phyloP scores from a whole-genome alignment of 1,284 basidiomycete genomes.

The Takashimella koratensis region DNA sequence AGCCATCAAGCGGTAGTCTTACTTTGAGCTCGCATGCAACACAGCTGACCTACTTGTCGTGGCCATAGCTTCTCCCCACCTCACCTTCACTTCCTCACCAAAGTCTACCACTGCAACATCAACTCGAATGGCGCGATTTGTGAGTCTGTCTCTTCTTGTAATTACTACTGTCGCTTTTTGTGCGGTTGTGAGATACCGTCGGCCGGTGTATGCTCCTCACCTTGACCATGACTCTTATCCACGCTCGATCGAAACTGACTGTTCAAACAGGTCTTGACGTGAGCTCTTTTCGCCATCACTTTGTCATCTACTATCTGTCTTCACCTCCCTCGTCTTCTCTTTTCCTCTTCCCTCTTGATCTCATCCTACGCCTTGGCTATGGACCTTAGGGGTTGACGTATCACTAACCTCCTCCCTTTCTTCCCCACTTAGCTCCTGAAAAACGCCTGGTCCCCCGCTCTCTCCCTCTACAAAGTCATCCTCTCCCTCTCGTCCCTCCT shows the following conservation, averaged over 20 bases:
- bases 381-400: too few relatives aligned
- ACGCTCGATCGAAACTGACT: too few relatives aligned
- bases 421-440: conserved; percentile 67
- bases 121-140: conserved; percentile 57
- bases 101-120: conserved; percentile 92
- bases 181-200: too few relatives aligned
- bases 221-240: too few relatives aligned
- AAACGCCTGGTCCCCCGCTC: conserved; percentile 82
- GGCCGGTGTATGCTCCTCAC: too few relatives aligned
- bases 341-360: too few relatives aligned
- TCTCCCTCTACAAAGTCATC: conserved; percentile 87
- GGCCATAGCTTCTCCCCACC: conserved; percentile 88
- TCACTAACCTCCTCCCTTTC: neutral
- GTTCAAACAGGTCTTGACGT: conserved; percentile 49
- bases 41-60: conserved; percentile 5
- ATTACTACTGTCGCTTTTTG: too few relatives aligned
- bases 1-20: too few relatives aligned
- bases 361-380: too few relatives aligned
- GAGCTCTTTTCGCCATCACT: conserved; percentile 8
- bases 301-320: neutral
- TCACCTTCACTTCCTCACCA: conserved; percentile 71
- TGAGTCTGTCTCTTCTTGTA: too few relatives aligned
- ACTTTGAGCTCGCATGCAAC: too few relatives aligned
- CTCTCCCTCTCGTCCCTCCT: conserved; percentile 79
- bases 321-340: neutral